Evolutionary conservation across 1,284 basidiomycete genomes (phyloP).

Genomic region (Meripilus lineatus): DNA sequence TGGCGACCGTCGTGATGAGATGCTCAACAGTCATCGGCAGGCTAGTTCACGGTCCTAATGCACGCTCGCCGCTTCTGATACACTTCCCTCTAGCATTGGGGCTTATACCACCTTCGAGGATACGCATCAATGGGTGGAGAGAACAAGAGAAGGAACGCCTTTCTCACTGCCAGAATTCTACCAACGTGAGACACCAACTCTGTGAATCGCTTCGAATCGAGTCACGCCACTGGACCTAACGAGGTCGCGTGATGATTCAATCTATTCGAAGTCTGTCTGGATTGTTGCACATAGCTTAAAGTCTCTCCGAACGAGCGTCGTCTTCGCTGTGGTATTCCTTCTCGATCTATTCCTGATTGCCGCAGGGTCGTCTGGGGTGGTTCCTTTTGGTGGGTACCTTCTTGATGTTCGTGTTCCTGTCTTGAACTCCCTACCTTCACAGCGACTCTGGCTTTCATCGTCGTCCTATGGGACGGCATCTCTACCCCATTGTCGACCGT

Average conservation of each 20-base stretch:
- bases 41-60: conserved; percentile 33
- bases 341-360: conserved; percentile 85
- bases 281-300: too few relatives aligned
- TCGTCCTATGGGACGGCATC: conserved; percentile 94
- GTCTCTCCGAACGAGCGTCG: conserved; percentile 57
- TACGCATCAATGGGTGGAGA: conserved; percentile 84
- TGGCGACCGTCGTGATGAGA: conserved; percentile 95
- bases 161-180: conserved; percentile 84
- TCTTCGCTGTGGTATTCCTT: conserved; percentile 81
- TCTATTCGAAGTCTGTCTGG: too few relatives aligned
- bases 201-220: conserved; percentile 1
- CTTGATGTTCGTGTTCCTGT: conserved; percentile 4
- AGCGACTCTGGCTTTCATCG: conserved; percentile 87
- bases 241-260: too few relatives aligned
- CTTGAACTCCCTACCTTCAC: conserved; percentile 4
- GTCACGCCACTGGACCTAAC: too few relatives aligned
- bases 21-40: conserved; percentile 93
- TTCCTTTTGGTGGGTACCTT: conserved; percentile 75
- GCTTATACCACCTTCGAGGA: conserved; percentile 85
- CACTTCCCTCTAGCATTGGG: conserved; percentile 52
- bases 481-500: conserved; percentile 80
- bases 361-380: conserved; percentile 89
- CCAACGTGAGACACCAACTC: conserved; percentile 66
- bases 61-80: background rate
- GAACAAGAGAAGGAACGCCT: conserved; percentile 78